phyloP scores from a whole-genome alignment of 2,329 filamentous ascomycete species.

The Xylaria sp. region DNA sequence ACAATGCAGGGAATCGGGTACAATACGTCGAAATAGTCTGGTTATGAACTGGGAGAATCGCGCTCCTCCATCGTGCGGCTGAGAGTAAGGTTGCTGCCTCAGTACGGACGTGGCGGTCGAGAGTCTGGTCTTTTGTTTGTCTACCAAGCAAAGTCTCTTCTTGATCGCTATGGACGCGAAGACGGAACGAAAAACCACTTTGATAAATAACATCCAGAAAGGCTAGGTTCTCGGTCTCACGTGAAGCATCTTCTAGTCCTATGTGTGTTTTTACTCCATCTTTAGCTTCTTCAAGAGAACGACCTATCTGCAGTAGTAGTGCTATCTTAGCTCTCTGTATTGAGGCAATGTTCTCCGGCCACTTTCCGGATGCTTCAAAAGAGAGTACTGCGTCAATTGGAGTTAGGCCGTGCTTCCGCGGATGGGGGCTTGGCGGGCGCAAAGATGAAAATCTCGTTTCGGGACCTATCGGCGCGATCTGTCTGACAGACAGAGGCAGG shows the following conservation, averaged over 20 bases:
- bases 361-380: slow-evolving; percentile 92
- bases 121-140: slow-evolving; percentile 77
- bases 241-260: slow-evolving; percentile 80
- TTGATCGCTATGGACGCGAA: slow-evolving; percentile 89
- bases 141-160: slow-evolving; percentile 84
- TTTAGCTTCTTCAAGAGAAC: slow-evolving; percentile 72
- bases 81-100: slow-evolving; percentile 76
- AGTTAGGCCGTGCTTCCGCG: slow-evolving; percentile 56
- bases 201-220: slow-evolving; percentile 85
- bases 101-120: slow-evolving; percentile 73
- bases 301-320: slow-evolving; percentile 81
- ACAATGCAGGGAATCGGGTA: slow-evolving; percentile 82
- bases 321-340: slow-evolving; percentile 96
- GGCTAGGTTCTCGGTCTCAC: slow-evolving; percentile 77
- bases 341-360: slow-evolving; percentile 90
- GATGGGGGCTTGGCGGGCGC: slow-evolving; percentile 60
- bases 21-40: slow-evolving; percentile 84
- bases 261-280: slow-evolving; percentile 73
- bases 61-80: slow-evolving; percentile 75
- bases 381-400: slow-evolving; percentile 86
- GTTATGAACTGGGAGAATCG: slow-evolving; percentile 79
- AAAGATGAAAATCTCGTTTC: slow-evolving; percentile 80
- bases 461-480: slow-evolving; percentile 78
- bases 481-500: slow-evolving; percentile 87
- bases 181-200: slow-evolving; percentile 78